These are phyloP conservation scores for Chlorella sp. DNA, from an alignment of 139 green algal species.

Conservation along the genomic window DNA sequence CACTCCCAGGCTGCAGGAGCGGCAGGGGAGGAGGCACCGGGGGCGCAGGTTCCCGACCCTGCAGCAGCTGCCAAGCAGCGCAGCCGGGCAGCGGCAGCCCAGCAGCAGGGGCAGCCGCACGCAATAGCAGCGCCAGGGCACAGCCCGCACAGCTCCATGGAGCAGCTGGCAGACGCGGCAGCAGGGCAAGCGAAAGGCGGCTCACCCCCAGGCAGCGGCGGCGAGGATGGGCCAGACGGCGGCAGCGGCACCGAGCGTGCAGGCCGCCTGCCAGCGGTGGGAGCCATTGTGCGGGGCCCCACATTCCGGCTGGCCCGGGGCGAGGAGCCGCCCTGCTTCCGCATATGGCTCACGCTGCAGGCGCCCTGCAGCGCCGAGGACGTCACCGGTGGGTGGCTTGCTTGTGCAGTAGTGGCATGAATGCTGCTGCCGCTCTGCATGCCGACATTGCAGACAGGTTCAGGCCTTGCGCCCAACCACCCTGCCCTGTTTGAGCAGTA, in stretches of 20 bases:
- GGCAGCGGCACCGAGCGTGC: not conserved
- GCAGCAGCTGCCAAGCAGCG: not conserved
- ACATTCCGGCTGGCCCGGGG: not conserved
- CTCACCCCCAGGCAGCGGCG: not conserved
- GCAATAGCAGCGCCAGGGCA: not conserved
- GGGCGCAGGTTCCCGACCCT: not conserved
- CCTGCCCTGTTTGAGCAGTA: too few relatives aligned
- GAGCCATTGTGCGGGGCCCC: not conserved
- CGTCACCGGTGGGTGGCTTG: not conserved
- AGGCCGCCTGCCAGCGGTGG: too few relatives aligned
- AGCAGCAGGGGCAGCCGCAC: not conserved
- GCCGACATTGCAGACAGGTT: too few relatives aligned
- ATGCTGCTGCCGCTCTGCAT: too few relatives aligned
- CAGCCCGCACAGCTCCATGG: not conserved
- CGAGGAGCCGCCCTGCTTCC: not conserved
- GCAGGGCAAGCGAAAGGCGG: not conserved
- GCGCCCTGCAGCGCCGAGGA: not conserved
- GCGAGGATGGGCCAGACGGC: not conserved
- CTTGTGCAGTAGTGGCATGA: too few relatives aligned
- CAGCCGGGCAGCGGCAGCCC: not conserved
- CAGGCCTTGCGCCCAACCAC: too few relatives aligned
- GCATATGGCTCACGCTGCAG: slow-evolving; percentile 1
- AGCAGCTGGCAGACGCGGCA: not conserved
- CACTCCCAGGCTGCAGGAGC: too few relatives aligned
- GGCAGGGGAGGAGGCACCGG: not conserved